Evolutionary conservation across 345 rosid genomes (phyloP).

Genomic region (Citrus trifoliata): DNA sequence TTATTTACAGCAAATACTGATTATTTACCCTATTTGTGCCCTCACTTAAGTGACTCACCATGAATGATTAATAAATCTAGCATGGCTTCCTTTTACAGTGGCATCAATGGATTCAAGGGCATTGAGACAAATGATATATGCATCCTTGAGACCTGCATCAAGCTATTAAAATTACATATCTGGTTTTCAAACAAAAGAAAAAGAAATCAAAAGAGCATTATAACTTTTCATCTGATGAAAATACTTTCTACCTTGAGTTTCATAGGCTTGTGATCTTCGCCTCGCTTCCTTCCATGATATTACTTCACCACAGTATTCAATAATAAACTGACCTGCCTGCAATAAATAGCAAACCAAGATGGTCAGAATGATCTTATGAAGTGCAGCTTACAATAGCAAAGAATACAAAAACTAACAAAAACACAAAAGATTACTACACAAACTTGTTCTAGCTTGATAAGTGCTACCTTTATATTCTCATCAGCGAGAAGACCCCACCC

Average conservation of each 20-base stretch:
- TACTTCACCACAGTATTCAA: conserved; percentile 99
- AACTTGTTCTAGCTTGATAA: neutral
- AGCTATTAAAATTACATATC: conserved; percentile 13
- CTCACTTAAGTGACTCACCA: conserved; percentile 56
- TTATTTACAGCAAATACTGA: neutral
- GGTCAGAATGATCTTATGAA: neutral
- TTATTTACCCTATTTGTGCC: neutral
- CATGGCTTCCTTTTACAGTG: conserved; percentile 87
- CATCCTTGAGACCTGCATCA: conserved; percentile 83
- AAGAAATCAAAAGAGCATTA: neutral
- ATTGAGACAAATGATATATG: conserved; percentile 87
- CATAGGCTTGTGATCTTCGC: conserved; percentile 79
- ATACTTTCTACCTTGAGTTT: conserved; percentile 52
- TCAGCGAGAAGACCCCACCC: conserved; percentile 91
- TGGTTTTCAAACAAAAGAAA: neutral
- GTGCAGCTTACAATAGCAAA: neutral
- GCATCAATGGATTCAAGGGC: conserved; percentile 85
- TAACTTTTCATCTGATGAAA: neutral
- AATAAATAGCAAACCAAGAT: neutral
- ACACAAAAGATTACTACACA: neutral
- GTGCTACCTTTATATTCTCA: conserved; percentile 72
- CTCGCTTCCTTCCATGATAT: conserved; percentile 93
- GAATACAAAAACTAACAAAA: neutral
- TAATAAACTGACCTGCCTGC: conserved; percentile 82
- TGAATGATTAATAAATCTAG: conserved; percentile 95